Conservation (phyloP, 202 grass and related monocot species). For the Eragrostis tef region DNA sequence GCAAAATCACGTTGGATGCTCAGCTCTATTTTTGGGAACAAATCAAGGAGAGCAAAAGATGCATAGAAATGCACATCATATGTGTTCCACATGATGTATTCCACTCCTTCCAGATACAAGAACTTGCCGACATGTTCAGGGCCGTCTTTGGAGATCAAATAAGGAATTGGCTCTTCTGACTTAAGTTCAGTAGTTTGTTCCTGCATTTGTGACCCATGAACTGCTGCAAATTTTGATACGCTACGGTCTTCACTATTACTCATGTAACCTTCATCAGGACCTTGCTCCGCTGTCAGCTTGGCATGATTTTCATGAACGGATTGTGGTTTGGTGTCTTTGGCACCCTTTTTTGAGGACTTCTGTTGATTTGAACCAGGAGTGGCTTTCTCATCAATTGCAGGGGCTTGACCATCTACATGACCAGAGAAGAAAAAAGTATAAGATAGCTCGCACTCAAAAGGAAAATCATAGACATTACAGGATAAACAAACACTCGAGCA, state of each 20-base stretch:
- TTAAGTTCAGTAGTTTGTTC: constrained; percentile 41
- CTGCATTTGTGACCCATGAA: constrained; percentile 50
- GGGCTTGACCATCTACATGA: constrained; percentile 85
- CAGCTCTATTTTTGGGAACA: constrained; percentile 98
- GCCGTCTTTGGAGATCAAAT: constrained; percentile 56
- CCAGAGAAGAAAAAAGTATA: constrained; percentile 21
- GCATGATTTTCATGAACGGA: constrained; percentile 54
- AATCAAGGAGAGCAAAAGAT: constrained; percentile 93
- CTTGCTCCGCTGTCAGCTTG: constrained; percentile 48
- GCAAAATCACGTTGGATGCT: constrained; percentile 94
- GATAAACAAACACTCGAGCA: constrained; percentile 11
- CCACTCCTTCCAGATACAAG: constrained; percentile 94
- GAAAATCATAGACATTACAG: background rate
- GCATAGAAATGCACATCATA: constrained; percentile 99
- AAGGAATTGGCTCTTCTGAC: constrained; percentile 49
- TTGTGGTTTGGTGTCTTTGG: constrained; percentile 54
- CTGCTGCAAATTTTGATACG: constrained; percentile 47
- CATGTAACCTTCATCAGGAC: constrained; percentile 41
- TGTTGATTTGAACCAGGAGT: constrained; percentile 51
- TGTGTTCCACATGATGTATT: constrained; percentile 98
- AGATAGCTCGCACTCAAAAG: background rate
- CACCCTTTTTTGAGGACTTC: constrained; percentile 59
- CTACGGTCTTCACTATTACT: constrained; percentile 55
- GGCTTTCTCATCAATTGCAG: constrained; percentile 60
- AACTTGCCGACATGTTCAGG: constrained; percentile 94